Evolutionary conservation across 2,329 filamentous ascomycete species (phyloP).

Genomic region (Diaporthe ampelina): DNA sequence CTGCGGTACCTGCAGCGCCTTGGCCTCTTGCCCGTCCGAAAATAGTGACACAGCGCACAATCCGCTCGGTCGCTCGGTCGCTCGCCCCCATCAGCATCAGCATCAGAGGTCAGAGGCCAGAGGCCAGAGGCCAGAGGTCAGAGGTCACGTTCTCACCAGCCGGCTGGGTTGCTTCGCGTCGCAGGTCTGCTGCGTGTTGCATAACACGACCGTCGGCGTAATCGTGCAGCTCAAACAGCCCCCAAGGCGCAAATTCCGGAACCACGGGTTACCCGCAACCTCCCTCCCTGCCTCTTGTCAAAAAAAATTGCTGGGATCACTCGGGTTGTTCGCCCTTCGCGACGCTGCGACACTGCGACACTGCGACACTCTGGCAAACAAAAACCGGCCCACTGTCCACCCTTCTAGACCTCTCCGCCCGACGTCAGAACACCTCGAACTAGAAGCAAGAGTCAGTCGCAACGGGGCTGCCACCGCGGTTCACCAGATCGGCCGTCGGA

Average conservation of each 20-base stretch:
- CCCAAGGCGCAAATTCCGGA: slow-evolving; percentile 19
- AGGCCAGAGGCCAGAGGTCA: background rate
- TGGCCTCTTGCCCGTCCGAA: slow-evolving; percentile 18
- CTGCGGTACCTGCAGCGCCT: background rate
- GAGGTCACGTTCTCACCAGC: background rate
- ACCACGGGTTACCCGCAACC: background rate
- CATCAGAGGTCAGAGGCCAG: too few relatives aligned
- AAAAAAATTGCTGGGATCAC: slow-evolving; percentile 3
- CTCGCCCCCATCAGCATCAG: background rate
- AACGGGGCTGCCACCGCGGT: background rate
- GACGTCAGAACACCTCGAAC: background rate
- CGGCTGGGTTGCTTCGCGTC: slow-evolving; percentile 3
- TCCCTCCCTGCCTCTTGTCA: slow-evolving; percentile 10
- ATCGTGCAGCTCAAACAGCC: slow-evolving; percentile 30
- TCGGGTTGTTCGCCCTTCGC: background rate
- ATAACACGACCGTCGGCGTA: slow-evolving; percentile 5
- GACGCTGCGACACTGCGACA: background rate
- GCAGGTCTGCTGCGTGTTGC: slow-evolving; percentile 13
- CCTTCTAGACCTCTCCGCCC: background rate
- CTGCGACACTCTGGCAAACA: background rate
- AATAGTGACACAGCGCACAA: slow-evolving; percentile 15
- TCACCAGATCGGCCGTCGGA: slow-evolving; percentile 2
- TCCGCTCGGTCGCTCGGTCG: background rate
- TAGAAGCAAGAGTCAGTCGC: slow-evolving; percentile 14
- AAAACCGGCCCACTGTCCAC: slow-evolving; percentile 17